Percentiles rank a stretch among this genome's conserved stretches.
These are phyloP conservation scores for Warburgia ugandensis DNA, from an alignment of 164 flowering plant species.

Conservation along the genomic window DNA sequence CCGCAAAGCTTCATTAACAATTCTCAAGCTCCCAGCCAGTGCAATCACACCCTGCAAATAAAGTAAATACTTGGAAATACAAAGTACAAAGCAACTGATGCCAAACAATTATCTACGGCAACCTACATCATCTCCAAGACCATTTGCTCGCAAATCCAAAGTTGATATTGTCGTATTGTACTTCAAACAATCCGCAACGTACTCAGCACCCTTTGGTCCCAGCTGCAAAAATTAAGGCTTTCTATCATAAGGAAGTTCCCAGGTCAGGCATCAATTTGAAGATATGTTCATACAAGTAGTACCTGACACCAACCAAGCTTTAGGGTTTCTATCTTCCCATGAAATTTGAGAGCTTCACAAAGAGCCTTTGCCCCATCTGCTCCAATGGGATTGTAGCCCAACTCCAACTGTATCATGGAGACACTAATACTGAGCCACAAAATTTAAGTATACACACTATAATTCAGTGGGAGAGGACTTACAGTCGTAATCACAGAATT, in stretches of 20 bases:
- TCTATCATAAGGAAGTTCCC: neutral
- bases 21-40: constrained; percentile 88
- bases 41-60: constrained; percentile 65
- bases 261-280: neutral
- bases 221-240: constrained; percentile 44
- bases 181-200: constrained; percentile 69
- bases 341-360: constrained; percentile 81
- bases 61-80: constrained; percentile 5
- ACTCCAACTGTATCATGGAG: constrained; percentile 53
- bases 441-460: no score
- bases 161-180: constrained; percentile 77
- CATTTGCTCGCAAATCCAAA: constrained; percentile 89
- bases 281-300: constrained; percentile 3
- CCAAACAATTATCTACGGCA: neutral
- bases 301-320: constrained; percentile 99
- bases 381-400: constrained; percentile 93
- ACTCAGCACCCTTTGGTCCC: constrained; percentile 85
- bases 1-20: constrained; percentile 84
- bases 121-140: constrained; percentile 75
- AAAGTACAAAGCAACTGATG: neutral
- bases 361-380: constrained; percentile 85
- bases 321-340: constrained; percentile 75
- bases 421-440: constrained; percentile 1
- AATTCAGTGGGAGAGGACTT: constrained; percentile 20
- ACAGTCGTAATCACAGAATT: constrained; percentile 62